Evolutionary conservation across 2,329 filamentous ascomycete genomes (phyloP), one percentile per base, ranked within the genome.

Genomic region (Escovopsis sp.): DNA sequence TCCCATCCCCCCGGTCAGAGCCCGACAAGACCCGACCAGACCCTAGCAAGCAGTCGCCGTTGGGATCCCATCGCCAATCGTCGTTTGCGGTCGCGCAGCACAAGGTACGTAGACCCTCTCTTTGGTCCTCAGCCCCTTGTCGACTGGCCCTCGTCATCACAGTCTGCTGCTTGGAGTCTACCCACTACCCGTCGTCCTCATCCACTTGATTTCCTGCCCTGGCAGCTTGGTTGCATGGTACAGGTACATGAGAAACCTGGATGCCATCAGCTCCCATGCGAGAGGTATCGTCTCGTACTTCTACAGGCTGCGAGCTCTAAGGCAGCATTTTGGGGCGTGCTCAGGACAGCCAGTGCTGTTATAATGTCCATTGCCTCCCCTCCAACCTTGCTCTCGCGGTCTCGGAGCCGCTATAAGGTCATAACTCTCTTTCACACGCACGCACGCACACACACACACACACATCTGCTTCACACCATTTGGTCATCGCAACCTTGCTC

Each of bases 71-170:
- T 20, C 16, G 24, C 13, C 37, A 39, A 24, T 39, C 29, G 27
- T 3, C 43, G 25, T 25, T 9, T n/a, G 43, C 41, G 42, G 42
- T 40, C 31, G 36, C 40, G 34, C 41, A 42, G 13, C 10, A 24
- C 35, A 27, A 25, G 16, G 33, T 35, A 35, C 33, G n/a, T 32
- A 39, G 43, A 41, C 43, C 43, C 43, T 45, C 38, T 34, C 27
- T 37, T 35, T 14, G n/a, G 12, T 35, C 12, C 33, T 10, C n/a
- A 14, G 7, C 16, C 33, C 16, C 42, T 44, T 39, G 14, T 34
- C 29, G 41, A 38, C 35, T 41, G 38, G 39, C 39, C 39, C 31
- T 44, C 39, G 35, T 41, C 27, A 33, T 33, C 41, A 32, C 39
- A 30, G 15, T 12, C 24, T 33, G 25, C 27, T 35, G 35, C 31